These are phyloP conservation scores for Escovopsis sp. DNA, from an alignment of 2,329 filamentous ascomycete species.

Conservation along the genomic window DNA sequence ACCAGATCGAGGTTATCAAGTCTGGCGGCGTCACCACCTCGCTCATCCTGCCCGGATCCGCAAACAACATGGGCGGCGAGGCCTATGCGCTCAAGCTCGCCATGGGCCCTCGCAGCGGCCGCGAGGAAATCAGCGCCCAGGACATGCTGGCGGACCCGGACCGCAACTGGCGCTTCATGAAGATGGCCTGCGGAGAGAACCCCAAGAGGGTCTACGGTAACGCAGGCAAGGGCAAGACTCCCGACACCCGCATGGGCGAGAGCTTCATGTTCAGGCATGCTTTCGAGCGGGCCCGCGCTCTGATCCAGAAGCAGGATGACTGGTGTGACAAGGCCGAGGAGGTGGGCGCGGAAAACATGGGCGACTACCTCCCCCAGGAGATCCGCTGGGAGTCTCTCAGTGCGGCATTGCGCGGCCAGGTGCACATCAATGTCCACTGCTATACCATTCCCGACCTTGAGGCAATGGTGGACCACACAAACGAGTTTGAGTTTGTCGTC, in stretches of 20 bases:
- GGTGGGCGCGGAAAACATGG: constrained; percentile 34
- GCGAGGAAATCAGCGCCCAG: constrained; percentile 45
- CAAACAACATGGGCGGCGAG: constrained; percentile 61
- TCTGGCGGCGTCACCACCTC: constrained; percentile 59
- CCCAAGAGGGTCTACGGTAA: constrained; percentile 47
- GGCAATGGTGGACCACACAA: constrained; percentile 53
- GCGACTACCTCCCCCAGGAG: constrained; percentile 45
- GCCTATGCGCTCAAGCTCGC: constrained; percentile 56
- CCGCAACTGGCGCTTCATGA: constrained; percentile 54
- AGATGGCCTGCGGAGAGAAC: constrained; percentile 65
- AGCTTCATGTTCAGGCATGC: constrained; percentile 55
- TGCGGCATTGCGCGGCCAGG: constrained; percentile 50
- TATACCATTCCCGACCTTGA: constrained; percentile 57
- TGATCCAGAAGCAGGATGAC: constrained; percentile 48
- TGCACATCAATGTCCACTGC: constrained; percentile 57
- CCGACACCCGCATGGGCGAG: constrained; percentile 49
- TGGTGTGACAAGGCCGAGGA: constrained; percentile 47
- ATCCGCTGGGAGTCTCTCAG: constrained; percentile 48
- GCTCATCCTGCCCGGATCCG: constrained; percentile 50
- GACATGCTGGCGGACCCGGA: constrained; percentile 54
- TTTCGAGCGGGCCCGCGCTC: constrained; percentile 44
- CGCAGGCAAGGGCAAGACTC: constrained; percentile 28
- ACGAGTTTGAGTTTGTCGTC: constrained; percentile 55
- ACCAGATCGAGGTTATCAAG: constrained; percentile 54
- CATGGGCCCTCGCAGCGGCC: constrained; percentile 43